Conservation (phyloP, 208 protist genomes). For the Entamoeba dispar region DNA sequence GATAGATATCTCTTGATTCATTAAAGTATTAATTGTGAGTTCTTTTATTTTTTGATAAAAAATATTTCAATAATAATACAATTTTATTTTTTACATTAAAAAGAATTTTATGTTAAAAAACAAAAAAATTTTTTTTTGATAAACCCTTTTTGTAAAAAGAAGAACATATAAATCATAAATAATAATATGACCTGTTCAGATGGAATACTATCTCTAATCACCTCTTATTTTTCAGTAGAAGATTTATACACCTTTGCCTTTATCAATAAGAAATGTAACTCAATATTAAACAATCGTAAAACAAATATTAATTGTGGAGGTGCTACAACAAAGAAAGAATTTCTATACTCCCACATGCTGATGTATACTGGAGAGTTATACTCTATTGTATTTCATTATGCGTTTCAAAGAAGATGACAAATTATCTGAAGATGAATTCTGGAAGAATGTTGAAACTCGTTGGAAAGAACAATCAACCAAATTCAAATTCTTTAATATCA, state of each 20-base stretch:
- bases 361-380: neutral
- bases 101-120: no score
- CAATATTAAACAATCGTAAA: neutral
- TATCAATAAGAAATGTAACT: neutral
- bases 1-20: no score
- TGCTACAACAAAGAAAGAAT: neutral
- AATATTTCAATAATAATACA: no score
- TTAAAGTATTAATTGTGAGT: no score
- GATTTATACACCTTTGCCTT: neutral
- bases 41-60: no score
- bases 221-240: neutral
- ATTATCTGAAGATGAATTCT: neutral
- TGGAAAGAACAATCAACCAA: neutral
- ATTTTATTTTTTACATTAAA: no score
- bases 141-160: no score
- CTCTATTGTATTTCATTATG: neutral
- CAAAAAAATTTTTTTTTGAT: no score
- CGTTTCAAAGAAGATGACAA: neutral
- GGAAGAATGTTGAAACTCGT: neutral
- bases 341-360: neutral
- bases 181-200: no score
- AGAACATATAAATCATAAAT: no score
- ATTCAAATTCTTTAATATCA: neutral
- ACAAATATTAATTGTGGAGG: neutral
- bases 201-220: no score